phyloP scores from a whole-genome alignment of 164 flowering plant genomes.

The Warburgia ugandensis region DNA sequence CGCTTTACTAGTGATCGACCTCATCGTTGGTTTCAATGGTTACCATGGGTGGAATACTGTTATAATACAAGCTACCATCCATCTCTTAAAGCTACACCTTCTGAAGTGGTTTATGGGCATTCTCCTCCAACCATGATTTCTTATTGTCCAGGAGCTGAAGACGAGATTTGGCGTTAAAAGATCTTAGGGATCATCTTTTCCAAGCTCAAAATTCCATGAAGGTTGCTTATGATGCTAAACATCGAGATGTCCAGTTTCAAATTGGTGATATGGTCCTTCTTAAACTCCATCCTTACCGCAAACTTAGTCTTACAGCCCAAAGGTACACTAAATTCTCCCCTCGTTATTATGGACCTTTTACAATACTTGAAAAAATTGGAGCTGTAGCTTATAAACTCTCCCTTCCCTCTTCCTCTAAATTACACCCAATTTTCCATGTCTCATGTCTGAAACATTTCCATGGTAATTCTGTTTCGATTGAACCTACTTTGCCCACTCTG shows the following conservation, averaged over 20 bases:
- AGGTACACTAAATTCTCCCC: not conserved
- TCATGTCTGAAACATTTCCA: slow-evolving; percentile 4
- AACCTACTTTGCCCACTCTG: too few relatives aligned
- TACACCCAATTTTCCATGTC: slow-evolving; percentile 8
- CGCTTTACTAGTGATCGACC: not conserved
- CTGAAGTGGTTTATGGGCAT: not conserved
- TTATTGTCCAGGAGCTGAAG: not conserved
- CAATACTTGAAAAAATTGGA: slow-evolving; percentile 3
- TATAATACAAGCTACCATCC: slow-evolving; percentile 1
- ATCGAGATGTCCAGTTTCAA: too few relatives aligned
- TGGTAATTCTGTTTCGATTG: too few relatives aligned
- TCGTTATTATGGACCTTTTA: slow-evolving; percentile 2
- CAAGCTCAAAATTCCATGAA: slow-evolving; percentile 5
- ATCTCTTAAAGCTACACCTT: not conserved
- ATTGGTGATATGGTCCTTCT: slow-evolving; percentile 4
- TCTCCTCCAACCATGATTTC: not conserved
- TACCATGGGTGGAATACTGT: slow-evolving; percentile 1
- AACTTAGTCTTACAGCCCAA: not conserved
- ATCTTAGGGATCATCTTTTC: not conserved
- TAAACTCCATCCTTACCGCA: slow-evolving; percentile 4
- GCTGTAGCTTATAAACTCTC: slow-evolving; percentile 3
- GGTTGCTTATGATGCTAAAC: not conserved
- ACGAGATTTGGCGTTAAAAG: not conserved
- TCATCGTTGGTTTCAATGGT: not conserved
- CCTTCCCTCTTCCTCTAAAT: not conserved